These are phyloP conservation scores for Pseudisothecium myosuroides DNA, from an alignment of 225 moss, liverwort and hornwort species.

Conservation along the genomic window DNA sequence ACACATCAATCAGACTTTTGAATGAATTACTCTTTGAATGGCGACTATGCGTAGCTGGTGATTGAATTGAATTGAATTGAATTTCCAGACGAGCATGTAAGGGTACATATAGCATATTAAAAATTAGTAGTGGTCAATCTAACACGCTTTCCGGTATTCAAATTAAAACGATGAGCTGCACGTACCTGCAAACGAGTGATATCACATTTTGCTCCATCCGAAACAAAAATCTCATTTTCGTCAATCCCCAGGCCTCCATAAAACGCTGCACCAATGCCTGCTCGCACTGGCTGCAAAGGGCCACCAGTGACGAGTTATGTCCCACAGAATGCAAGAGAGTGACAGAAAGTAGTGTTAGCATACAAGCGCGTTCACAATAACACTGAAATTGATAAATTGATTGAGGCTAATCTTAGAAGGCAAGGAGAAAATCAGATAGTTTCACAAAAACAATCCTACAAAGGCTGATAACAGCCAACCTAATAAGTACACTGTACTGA, in stretches of 20 bases:
- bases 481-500: background rate
- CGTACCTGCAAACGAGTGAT: slow-evolving; percentile 81
- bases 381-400: background rate
- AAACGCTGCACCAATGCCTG: slow-evolving; percentile 58
- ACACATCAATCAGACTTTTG: background rate
- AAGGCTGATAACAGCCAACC: background rate
- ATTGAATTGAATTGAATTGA: background rate
- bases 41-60: background rate
- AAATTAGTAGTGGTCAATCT: background rate
- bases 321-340: background rate
- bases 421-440: background rate
- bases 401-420: background rate
- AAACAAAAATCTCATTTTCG: slow-evolving; percentile 84
- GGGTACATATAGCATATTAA: background rate
- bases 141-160: background rate
- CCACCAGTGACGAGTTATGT: background rate
- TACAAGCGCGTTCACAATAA: background rate
- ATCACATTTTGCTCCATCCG: slow-evolving; percentile 98
- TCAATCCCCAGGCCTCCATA: slow-evolving; percentile 63
- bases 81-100: background rate
- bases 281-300: slow-evolving; percentile 62
- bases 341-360: background rate
- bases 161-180: background rate
- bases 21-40: background rate
- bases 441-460: background rate